A percentile compares a stretch with the other conserved stretches of the same genome.
Conservation (phyloP, 306 rosid genomes). For the Urtica urens region DNA sequence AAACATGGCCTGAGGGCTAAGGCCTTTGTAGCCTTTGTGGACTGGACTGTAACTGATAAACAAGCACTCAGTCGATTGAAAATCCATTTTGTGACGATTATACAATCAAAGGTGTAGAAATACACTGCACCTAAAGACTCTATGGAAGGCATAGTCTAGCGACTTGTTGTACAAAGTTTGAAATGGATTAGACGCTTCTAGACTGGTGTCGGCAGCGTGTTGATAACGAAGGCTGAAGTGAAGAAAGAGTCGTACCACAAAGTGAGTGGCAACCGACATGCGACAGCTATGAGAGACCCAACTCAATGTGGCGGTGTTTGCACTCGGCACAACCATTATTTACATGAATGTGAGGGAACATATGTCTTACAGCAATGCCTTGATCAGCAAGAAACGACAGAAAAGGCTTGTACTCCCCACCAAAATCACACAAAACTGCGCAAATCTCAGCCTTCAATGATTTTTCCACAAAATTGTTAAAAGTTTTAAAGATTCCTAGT, state of each 20-base stretch:
- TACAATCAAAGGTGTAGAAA: not conserved
- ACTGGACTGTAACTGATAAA: too few species aligned
- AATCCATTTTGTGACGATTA: not conserved
- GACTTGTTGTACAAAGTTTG: not conserved
- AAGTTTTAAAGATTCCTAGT: too few species aligned
- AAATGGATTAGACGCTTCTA: not conserved
- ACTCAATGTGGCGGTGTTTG: not conserved
- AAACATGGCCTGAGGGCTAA: not conserved
- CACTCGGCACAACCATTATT: not conserved
- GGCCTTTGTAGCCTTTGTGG: not conserved
- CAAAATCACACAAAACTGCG: not conserved
- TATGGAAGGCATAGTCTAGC: not conserved
- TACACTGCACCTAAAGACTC: not conserved
- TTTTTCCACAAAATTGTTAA: not conserved
- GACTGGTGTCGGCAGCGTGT: not conserved
- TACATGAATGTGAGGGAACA: not conserved
- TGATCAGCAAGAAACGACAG: not conserved
- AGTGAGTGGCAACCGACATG: not conserved
- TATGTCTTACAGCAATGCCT: not conserved
- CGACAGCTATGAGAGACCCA: not conserved
- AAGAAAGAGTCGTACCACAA: not conserved
- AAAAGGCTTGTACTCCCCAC: not conserved
- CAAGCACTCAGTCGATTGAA: not conserved
- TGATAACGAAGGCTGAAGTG: not conserved
- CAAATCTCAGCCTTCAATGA: not conserved